Evolutionary conservation across 257 asterid species (phyloP).

Genomic region (Plantago major): DNA sequence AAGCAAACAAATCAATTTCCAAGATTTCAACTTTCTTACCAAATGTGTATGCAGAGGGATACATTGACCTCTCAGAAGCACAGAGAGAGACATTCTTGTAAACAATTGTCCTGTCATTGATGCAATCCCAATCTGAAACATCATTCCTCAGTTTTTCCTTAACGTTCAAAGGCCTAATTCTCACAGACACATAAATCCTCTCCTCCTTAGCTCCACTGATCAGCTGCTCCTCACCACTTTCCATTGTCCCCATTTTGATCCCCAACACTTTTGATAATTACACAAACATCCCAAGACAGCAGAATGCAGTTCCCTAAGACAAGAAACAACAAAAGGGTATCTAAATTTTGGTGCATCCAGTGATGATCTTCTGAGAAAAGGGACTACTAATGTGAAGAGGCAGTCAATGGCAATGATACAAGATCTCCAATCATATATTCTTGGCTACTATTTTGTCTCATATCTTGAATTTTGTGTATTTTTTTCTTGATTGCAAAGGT

Average conservation of each 20-base stretch:
- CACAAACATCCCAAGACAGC: slow-evolving; percentile 22
- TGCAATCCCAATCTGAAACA: slow-evolving; percentile 94
- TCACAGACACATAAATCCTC: slow-evolving; percentile 88
- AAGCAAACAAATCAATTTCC: neutral
- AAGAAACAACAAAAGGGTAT: slow-evolving; percentile 32
- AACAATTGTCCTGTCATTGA: slow-evolving; percentile 65
- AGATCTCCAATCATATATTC: slow-evolving; percentile 36
- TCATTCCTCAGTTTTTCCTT: slow-evolving; percentile 72
- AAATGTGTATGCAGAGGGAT: slow-evolving; percentile 74
- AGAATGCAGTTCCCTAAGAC: slow-evolving; percentile 2
- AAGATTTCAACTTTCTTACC: slow-evolving; percentile 45
- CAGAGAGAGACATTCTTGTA: slow-evolving; percentile 69
- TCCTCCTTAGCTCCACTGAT: slow-evolving; percentile 42
- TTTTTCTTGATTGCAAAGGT: slow-evolving; percentile 18
- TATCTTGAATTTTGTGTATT: slow-evolving; percentile 39
- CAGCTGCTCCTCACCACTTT: slow-evolving; percentile 34
- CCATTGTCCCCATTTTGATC: slow-evolving; percentile 36
- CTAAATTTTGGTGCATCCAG: slow-evolving; percentile 41
- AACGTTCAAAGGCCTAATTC: slow-evolving; percentile 79
- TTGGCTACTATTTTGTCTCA: slow-evolving; percentile 46
- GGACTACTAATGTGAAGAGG: slow-evolving; percentile 1
- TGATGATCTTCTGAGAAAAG: slow-evolving; percentile 38
- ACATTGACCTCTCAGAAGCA: slow-evolving; percentile 77
- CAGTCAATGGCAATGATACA: slow-evolving; percentile 37
- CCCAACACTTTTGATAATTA: slow-evolving; percentile 21